Conservation (phyloP, 495 filamentous ascomycete genomes). For the Penicillium diatomitis region DNA sequence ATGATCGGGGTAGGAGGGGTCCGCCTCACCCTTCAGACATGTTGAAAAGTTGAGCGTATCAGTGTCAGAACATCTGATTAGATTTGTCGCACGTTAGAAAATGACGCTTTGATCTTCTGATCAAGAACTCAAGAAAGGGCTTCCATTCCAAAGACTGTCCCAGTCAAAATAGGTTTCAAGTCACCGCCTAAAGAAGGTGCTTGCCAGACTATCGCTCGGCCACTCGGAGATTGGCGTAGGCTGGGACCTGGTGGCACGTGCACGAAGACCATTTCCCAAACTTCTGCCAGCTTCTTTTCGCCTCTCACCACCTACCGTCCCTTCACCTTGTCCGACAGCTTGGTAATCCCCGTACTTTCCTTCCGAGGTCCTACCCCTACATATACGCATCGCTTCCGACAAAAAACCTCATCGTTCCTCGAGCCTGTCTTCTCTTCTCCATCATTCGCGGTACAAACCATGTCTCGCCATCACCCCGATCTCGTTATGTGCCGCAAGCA, state of each 20-base stretch:
- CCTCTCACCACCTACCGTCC: background rate
- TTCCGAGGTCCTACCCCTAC: background rate
- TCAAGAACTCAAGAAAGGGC: too few species aligned
- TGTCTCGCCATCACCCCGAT: slow-evolving; percentile 49
- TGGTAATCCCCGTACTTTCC: background rate
- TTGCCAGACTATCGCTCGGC: too few species aligned
- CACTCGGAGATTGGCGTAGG: background rate
- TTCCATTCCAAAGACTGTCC: too few species aligned
- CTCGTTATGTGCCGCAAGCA: slow-evolving; percentile 99
- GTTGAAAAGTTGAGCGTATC: background rate
- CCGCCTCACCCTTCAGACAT: slow-evolving; percentile 28
- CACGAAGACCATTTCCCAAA: slow-evolving; percentile 8
- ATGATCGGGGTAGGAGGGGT: background rate
- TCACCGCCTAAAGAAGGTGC: too few species aligned
- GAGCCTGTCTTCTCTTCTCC: slow-evolving; percentile 1
- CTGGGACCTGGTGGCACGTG: slow-evolving; percentile 6
- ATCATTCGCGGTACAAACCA: slow-evolving; percentile 8
- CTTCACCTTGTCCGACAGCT: background rate
- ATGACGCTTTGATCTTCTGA: too few species aligned
- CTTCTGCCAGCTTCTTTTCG: slow-evolving; percentile 19
- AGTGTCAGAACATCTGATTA: too few species aligned
- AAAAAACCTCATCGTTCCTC: slow-evolving; percentile 2
- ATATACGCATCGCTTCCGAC: background rate
- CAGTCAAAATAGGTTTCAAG: too few species aligned
- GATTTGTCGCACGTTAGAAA: too few species aligned